Evolutionary conservation across 1,139 yeast species (phyloP).

Genomic region (Meyerozyma athensensis): DNA sequence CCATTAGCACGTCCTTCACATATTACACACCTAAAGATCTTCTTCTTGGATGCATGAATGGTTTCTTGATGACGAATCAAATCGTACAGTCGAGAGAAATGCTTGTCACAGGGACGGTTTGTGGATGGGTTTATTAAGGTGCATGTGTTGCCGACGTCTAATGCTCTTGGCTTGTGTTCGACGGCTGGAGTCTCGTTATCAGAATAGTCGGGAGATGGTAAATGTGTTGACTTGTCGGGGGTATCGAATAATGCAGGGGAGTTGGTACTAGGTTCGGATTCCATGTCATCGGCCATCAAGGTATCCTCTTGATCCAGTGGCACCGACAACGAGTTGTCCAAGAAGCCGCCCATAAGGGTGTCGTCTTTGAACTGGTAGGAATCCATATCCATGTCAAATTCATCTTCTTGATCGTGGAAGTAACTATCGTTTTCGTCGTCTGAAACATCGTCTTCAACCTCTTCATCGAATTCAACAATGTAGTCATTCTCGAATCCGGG

Average conservation of each 20-base stretch:
- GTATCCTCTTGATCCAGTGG: constrained; percentile 2
- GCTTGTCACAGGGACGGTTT: constrained; percentile 40
- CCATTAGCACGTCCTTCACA: constrained; percentile 47
- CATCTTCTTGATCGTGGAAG: constrained; percentile 30
- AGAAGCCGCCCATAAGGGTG: background rate
- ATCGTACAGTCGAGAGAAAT: constrained; percentile 46
- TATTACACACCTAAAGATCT: constrained; percentile 45
- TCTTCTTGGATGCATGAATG: constrained; percentile 45
- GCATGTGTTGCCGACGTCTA: constrained; percentile 1
- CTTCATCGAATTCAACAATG: constrained; percentile 30
- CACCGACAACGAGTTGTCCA: background rate
- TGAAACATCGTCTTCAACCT: constrained; percentile 47
- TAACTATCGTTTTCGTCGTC: constrained; percentile 40
- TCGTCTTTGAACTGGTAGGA: constrained; percentile 7
- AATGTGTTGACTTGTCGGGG: background rate
- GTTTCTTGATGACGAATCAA: constrained; percentile 48
- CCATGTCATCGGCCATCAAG: background rate
- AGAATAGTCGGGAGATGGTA: constrained; percentile 2
- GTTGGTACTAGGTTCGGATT: background rate
- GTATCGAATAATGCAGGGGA: background rate
- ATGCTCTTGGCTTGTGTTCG: background rate
- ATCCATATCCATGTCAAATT: constrained; percentile 17
- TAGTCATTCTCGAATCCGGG: constrained; percentile 37
- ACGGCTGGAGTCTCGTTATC: background rate
- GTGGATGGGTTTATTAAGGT: constrained; percentile 21